Base-by-base conservation (phyloP, 2,329 filamentous ascomycete species). In the Exserohilum turcica region DNA sequence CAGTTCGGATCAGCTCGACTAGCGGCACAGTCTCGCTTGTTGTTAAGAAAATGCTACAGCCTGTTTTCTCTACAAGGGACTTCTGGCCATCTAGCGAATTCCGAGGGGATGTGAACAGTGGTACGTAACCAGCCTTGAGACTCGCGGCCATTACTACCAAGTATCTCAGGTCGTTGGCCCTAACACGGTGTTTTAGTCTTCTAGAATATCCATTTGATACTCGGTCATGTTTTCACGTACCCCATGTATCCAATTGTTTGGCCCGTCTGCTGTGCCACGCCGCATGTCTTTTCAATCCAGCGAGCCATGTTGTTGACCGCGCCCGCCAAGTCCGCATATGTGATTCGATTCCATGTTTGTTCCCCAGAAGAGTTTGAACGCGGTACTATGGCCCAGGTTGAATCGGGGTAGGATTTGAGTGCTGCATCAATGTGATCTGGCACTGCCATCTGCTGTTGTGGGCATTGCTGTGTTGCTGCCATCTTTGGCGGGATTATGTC, bases 201-300 rank as follows among this genome's bases (percentile, higher is more conserved):
- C 12, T 6, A 10, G 1, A 9, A 13, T n/a, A n/a, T n/a, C n/a
- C n/a, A 39, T 9, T 10, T 10, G 8, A 5, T 21, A 12, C 12
- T 21, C 15, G 19, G 13, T 8, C 3, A 6, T 9, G 15, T 19
- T 21, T 4, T 7, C 12, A 45, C 48, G 24, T 16, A 50, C 48
- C 48, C 48, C 33, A 50, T 45, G 2, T 45, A 50, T 10, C 48
- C 48, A 1, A 50, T 50, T 2, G 48, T 38, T 24, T 50, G 33
- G 3, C 48, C 48, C 5, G 9, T 3, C 1, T 19, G 19, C 18
- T 33, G 5, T 10, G 48, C 32, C 8, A 39, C 27, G 24, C 48
- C 48, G 8, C 33, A 45, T 0, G 12, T 45, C 1, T 13, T 32
- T 5, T 50, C 40, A n/a, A 50, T 45, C 40, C 40, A 50, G 8